These are phyloP conservation scores for Chlorella sp. DNA, from an alignment of 139 green algal genomes.

Conservation along the genomic window DNA sequence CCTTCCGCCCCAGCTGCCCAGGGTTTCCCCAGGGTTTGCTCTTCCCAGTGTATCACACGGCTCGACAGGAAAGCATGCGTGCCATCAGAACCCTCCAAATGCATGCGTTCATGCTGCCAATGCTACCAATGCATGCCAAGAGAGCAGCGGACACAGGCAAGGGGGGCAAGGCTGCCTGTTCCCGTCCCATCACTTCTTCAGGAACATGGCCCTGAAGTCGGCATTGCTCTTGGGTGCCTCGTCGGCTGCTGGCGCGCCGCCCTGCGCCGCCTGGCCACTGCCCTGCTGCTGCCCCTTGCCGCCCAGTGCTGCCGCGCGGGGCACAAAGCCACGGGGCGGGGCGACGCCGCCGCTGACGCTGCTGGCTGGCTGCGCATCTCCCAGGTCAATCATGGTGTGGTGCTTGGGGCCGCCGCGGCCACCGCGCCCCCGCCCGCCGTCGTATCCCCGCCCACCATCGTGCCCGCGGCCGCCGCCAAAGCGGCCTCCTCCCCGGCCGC, in stretches of 20 bases:
- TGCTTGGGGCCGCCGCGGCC: neutral
- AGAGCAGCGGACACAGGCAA: neutral
- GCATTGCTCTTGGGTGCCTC: conserved; percentile 68
- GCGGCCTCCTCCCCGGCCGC: neutral
- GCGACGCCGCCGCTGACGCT: neutral
- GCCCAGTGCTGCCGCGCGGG: conserved; percentile 1
- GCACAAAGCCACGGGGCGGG: neutral
- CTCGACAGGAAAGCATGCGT: too few species aligned
- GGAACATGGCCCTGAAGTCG: conserved; percentile 82
- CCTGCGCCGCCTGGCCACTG: neutral
- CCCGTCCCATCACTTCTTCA: conserved; percentile 41
- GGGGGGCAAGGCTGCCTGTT: neutral
- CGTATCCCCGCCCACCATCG: neutral
- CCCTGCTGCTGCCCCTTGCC: neutral
- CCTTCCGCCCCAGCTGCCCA: too few species aligned
- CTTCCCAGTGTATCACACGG: too few species aligned
- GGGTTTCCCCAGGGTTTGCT: too few species aligned
- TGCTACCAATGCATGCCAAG: too few species aligned
- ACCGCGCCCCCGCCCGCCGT: neutral
- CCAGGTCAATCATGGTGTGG: conserved; percentile 15
- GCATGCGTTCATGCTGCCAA: too few species aligned
- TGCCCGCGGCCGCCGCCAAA: neutral
- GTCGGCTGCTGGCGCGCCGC: neutral
- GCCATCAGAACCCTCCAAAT: too few species aligned
- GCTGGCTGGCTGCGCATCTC: conserved; percentile 12